Percentiles rank a stretch among this genome's conserved stretches.
phyloP scores from a whole-genome alignment of 768 basidiomycete species.

The Leccinum boreale region DNA sequence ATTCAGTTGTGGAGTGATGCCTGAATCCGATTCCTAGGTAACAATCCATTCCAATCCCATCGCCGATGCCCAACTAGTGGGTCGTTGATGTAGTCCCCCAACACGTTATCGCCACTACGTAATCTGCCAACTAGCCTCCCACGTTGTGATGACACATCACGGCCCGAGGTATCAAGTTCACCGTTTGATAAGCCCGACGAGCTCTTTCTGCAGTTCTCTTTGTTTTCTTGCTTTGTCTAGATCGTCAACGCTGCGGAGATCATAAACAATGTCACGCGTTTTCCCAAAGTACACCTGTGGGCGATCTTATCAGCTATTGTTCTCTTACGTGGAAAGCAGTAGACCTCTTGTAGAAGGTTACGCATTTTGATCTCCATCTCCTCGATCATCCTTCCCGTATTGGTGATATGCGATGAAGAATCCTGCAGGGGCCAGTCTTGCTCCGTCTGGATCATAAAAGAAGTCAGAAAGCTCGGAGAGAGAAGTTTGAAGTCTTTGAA shows the following conservation, averaged over 20 bases:
- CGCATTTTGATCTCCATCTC: slow-evolving; percentile 99
- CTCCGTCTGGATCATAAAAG: slow-evolving; percentile 56
- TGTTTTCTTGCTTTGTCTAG: slow-evolving; percentile 78
- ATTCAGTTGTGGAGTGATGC: neutral
- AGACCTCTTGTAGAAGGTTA: slow-evolving; percentile 84
- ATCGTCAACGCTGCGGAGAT: slow-evolving; percentile 84
- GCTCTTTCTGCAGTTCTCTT: slow-evolving; percentile 85
- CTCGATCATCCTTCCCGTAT: slow-evolving; percentile 94
- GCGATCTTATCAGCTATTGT: slow-evolving; percentile 8
- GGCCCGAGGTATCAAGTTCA: slow-evolving; percentile 29
- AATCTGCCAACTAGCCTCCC: neutral
- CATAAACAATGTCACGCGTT: slow-evolving; percentile 92
- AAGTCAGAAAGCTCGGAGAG: slow-evolving; percentile 3
- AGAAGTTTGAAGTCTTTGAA: slow-evolving; percentile 6
- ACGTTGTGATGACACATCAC: slow-evolving; percentile 9
- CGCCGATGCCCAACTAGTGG: slow-evolving; percentile 59
- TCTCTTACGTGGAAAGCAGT: slow-evolving; percentile 10
- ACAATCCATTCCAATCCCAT: slow-evolving; percentile 95
- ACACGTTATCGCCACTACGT: neutral
- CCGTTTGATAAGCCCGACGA: slow-evolving; percentile 82
- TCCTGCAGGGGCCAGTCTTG: slow-evolving; percentile 84
- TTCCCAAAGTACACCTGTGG: slow-evolving; percentile 89
- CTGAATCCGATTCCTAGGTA: slow-evolving; percentile 42
- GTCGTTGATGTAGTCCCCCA: slow-evolving; percentile 18
- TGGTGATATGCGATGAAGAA: slow-evolving; percentile 80